Conservation (phyloP, 805 yeast genomes). For the Yamadazyma akitaensis region DNA sequence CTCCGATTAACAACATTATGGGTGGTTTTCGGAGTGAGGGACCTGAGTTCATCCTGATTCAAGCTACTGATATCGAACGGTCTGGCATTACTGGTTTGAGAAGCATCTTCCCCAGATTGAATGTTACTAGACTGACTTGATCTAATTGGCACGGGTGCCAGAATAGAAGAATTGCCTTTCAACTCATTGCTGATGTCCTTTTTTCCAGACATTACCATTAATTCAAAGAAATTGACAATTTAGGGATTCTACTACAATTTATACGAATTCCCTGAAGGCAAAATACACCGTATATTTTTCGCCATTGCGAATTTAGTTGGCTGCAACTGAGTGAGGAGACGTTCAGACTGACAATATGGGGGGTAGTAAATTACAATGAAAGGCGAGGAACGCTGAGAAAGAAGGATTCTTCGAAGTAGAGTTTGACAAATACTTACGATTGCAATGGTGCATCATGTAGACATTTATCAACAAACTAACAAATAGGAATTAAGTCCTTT, state of each 20-base stretch:
- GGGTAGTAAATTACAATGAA: neutral
- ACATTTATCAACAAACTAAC: too few species aligned
- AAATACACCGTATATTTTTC: neutral
- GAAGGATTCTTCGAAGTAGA: too few species aligned
- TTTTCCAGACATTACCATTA: too few species aligned
- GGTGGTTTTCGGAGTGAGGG: conserved; percentile 26
- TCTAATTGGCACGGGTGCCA: conserved; percentile 12
- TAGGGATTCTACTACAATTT: neutral
- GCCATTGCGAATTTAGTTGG: conserved; percentile 7
- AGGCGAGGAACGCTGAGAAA: too few species aligned
- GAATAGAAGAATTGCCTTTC: neutral
- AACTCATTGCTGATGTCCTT: neutral
- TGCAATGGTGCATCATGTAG: too few species aligned
- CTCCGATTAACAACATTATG: conserved; percentile 20
- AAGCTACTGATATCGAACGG: neutral
- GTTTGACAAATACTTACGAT: too few species aligned
- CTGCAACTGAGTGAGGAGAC: conserved; percentile 1
- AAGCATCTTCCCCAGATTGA: conserved; percentile 3
- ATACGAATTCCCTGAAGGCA: neutral
- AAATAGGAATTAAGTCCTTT: too few species aligned
- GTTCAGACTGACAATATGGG: too few species aligned
- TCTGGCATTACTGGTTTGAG: neutral
- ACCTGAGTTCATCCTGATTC: conserved; percentile 13
- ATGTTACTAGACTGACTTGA: conserved; percentile 1
- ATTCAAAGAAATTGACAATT: too few species aligned